Percentiles rank a stretch among this genome's conserved stretches.
These are phyloP conservation scores for Nepenthes mirabilis DNA, from an alignment of 148 eudicot genomes.

Conservation along the genomic window DNA sequence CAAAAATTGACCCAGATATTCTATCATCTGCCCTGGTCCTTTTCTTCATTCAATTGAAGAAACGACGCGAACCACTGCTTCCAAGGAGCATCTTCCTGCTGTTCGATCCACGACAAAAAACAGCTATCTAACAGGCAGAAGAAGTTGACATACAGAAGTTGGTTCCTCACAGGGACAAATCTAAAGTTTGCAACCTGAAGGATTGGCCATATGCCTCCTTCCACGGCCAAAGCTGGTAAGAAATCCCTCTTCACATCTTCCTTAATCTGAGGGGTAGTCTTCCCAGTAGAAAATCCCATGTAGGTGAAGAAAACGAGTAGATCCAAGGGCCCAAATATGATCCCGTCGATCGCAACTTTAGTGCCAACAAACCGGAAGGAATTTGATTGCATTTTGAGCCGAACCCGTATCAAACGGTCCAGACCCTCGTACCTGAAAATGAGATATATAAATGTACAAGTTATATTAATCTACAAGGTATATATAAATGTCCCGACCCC, in stretches of 20 bases:
- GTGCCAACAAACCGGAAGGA: conserved; percentile 66
- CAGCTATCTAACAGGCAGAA: conserved; percentile 96
- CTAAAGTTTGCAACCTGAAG: conserved; percentile 91
- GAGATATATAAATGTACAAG: neutral
- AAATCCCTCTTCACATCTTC: conserved; percentile 86
- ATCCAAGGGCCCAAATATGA: conserved; percentile 90
- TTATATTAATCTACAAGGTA: too few relatives aligned
- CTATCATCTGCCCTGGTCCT: conserved; percentile 35
- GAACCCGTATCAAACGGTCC: conserved; percentile 47
- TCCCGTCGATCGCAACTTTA: conserved; percentile 81
- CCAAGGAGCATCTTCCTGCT: conserved; percentile 91
- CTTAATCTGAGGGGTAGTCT: conserved; percentile 55
- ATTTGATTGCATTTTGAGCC: conserved; percentile 49
- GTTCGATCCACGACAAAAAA: conserved; percentile 90
- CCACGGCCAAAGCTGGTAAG: conserved; percentile 65
- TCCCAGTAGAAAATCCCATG: conserved; percentile 86
- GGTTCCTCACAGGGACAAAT: conserved; percentile 74
- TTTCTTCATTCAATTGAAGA: conserved; percentile 31
- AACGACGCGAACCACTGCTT: conserved; percentile 59
- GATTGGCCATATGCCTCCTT: conserved; percentile 90
- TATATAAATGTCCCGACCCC: too few relatives aligned
- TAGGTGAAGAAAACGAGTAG: conserved; percentile 81
- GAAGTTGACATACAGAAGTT: conserved; percentile 85
- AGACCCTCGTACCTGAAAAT: conserved; percentile 78
- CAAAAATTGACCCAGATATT: neutral